These are phyloP conservation scores for Metschnikowia koreensis DNA, from an alignment of 805 yeast species.

Conservation along the genomic window DNA sequence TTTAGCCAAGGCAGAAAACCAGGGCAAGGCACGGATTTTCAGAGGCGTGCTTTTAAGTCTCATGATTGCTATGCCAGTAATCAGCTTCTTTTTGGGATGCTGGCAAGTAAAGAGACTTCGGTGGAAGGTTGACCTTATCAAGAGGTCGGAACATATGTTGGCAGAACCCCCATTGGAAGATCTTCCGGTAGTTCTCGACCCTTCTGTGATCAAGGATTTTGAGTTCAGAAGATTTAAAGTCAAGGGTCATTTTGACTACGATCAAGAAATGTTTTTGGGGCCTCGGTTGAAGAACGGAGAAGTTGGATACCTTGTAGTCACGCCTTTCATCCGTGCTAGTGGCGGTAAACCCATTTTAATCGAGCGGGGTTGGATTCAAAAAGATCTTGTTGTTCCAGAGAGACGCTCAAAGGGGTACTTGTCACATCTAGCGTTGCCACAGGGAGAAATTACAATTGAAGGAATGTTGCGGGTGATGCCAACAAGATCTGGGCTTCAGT, in stretches of 20 bases:
- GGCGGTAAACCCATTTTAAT: slow-evolving; percentile 77
- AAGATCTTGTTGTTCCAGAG: slow-evolving; percentile 58
- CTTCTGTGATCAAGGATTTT: slow-evolving; percentile 65
- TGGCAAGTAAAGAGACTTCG: slow-evolving; percentile 87
- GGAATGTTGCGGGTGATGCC: slow-evolving; percentile 72
- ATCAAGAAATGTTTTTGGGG: slow-evolving; percentile 87
- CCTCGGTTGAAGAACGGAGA: slow-evolving; percentile 70
- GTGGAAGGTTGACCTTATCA: slow-evolving; percentile 86
- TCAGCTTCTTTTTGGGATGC: slow-evolving; percentile 81
- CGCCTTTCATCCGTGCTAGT: slow-evolving; percentile 74
- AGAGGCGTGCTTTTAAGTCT: slow-evolving; percentile 44
- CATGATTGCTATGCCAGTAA: slow-evolving; percentile 75
- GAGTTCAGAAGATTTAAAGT: slow-evolving; percentile 79
- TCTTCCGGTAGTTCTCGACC: slow-evolving; percentile 64
- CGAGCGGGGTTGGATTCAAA: slow-evolving; percentile 90
- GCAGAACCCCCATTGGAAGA: slow-evolving; percentile 65
- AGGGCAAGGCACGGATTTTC: slow-evolving; percentile 34
- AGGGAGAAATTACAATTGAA: slow-evolving; percentile 66
- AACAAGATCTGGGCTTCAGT: slow-evolving; percentile 62
- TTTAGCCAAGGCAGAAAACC: slow-evolving; percentile 38
- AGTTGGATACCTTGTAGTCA: slow-evolving; percentile 74
- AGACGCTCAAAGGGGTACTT: slow-evolving; percentile 49
- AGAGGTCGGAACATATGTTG: slow-evolving; percentile 78
- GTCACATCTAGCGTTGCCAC: slow-evolving; percentile 69
- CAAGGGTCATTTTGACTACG: slow-evolving; percentile 77